Conservation (phyloP, 148 eudicot species). For the Nyssa sinensis region DNA sequence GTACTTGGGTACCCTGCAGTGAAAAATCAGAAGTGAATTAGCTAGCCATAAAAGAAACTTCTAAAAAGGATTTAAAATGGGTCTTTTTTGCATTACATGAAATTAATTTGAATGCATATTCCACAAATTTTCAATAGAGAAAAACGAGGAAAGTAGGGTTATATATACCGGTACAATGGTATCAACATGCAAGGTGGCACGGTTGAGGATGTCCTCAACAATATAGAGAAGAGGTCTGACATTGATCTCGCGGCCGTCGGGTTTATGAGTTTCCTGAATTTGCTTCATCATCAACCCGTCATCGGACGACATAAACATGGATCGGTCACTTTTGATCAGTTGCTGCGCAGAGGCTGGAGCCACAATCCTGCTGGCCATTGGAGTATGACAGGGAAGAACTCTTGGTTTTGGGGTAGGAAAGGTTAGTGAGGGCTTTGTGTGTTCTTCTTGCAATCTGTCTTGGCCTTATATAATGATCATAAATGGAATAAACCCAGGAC, state of each 20-base stretch:
- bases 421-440: background rate
- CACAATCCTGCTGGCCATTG: slow-evolving; percentile 4
- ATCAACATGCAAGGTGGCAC: slow-evolving; percentile 11
- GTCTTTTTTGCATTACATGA: too few species aligned
- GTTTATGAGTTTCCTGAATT: slow-evolving; percentile 28
- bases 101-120: too few species aligned
- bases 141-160: too few species aligned
- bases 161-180: slow-evolving; percentile 9
- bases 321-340: slow-evolving; percentile 24
- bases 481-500: background rate
- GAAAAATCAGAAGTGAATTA: too few species aligned
- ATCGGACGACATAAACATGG: slow-evolving; percentile 18
- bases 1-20: too few species aligned
- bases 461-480: slow-evolving; percentile 4
- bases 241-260: slow-evolving; percentile 23
- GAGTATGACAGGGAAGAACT: too few species aligned
- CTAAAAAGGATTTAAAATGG: too few species aligned
- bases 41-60: too few species aligned
- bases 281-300: slow-evolving; percentile 27
- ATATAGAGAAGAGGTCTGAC: slow-evolving; percentile 21
- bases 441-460: slow-evolving; percentile 7
- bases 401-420: too few species aligned
- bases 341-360: slow-evolving; percentile 12
- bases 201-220: slow-evolving; percentile 31
- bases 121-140: too few species aligned